Evolutionary conservation across 2,329 filamentous ascomycete genomes (phyloP), one percentile per base, ranked within the genome.

Genomic region (Trichoderma koningii): DNA sequence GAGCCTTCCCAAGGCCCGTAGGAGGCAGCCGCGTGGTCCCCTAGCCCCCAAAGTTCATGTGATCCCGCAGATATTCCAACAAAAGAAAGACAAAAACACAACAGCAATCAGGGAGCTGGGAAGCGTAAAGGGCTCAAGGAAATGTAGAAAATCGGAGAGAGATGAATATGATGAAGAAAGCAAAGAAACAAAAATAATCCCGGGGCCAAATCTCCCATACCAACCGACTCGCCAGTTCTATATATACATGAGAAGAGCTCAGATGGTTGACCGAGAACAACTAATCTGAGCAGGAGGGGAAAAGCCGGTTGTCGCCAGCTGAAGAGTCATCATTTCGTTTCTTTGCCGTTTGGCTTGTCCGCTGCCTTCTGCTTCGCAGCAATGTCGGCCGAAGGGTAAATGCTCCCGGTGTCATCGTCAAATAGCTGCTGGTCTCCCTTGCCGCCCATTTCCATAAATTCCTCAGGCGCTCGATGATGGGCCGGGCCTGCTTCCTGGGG

Each of bases 401-500:
- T 78, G 71, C 82, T 85, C 44, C 73, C 76, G 26, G 74, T 75
- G 61, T 91, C 89, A 56, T 91, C 81, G 10, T 84, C 86, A 74
- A 88, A 97, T 15, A 97, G 81, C 50, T 84, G 81, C 76, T 92
- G 87, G 72, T 98, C 94, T 5, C 93, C 94, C 71, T 90, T 91
- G 17, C 92, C 92, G 45, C 94, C 94, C 81, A 96, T 84, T 67
- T 89, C 85, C 76, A 92, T 89, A 70, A 97, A 98, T 71, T 95
- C 92, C 5, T 84, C 81, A 0, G 91, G 83, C 38, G 86, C 84
- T 64, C 92, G 83, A 67, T 88, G 81, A 38, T 87, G 85, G 28
- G 87, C 85, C 0, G 93, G 93, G 0, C 83, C 83, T 0, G 82
- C 76, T 78, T 97, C 91, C 67, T 83, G 83, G 68, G 71, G 68